Evolutionary conservation across 768 basidiomycete genomes (phyloP), one percentile per base, ranked within the genome.

Genomic region (Boletus rex-veris): DNA sequence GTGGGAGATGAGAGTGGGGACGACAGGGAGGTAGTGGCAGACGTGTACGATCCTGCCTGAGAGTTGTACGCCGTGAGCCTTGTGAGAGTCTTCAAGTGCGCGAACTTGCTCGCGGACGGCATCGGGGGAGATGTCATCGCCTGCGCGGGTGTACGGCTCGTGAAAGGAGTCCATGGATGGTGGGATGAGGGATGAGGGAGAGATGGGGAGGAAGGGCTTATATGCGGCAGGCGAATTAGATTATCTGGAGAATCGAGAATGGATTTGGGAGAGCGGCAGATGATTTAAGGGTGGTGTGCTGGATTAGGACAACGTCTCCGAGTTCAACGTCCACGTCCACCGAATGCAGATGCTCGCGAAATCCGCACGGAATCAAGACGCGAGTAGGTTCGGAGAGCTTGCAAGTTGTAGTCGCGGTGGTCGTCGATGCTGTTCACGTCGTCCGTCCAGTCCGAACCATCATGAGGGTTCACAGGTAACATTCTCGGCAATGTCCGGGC

Each of bases 1-100:
- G 43, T 65, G 63, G 26, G 73, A 69, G 58, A 80, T 70, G 64
- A 90, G 78, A 33, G 87, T 82, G 26, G 86, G 83, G 44, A 79
- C 75, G 65, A 94, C 78, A 57, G 92, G 92, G 51, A 95, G 85
- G 66, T 93, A 90, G 71, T 94, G 92, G 73, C 85, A 88, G 58
- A 97, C 86, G 62, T 96, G 95, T 63, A 98, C 81, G 68, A 97
- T 89, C 40, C 95, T 83, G 2, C 94, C 95, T 5, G 87, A 88
- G 40, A 97, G 81, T 1, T 82, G 77, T 51, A 88, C 82, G 40
- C 85, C 88, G 53, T 86, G 82, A 2, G 80, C 79, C 50, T 73
- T 75, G 69, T 90, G 88, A 50, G 87, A 78, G 0, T 79, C 79
- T 72, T 96, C 89, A 66, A 95, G 85, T 9, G 76, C 72, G 35